Conservation (phyloP, 2,329 filamentous ascomycete species). For the Gaeumannomyces sp. region DNA sequence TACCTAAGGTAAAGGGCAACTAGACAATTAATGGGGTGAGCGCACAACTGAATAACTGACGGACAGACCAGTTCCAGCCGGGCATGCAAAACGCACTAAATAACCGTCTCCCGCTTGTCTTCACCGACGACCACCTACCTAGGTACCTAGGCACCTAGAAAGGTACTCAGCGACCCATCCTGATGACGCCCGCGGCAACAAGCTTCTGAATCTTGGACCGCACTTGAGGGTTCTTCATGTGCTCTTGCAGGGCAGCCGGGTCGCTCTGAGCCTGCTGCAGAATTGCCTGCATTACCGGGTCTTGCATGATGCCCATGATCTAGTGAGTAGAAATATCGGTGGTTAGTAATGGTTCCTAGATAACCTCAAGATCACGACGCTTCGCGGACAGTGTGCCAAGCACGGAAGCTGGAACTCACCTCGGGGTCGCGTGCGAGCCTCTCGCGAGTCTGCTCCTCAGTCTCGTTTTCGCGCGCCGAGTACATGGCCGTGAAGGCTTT, state of each 20-base stretch:
- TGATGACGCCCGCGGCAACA: constrained; percentile 86
- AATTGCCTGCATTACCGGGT: constrained; percentile 96
- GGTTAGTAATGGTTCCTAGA: constrained; percentile 21
- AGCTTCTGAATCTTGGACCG: constrained; percentile 89
- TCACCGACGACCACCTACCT: background rate
- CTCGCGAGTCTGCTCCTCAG: constrained; percentile 90
- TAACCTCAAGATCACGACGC: background rate
- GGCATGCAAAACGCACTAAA: background rate
- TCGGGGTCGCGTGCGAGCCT: constrained; percentile 86
- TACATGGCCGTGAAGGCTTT: constrained; percentile 92
- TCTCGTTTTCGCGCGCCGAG: constrained; percentile 84
- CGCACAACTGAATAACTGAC: background rate
- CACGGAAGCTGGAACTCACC: constrained; percentile 44
- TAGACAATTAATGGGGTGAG: background rate
- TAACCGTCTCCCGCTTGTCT: background rate
- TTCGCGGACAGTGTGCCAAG: no score
- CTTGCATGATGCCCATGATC: constrained; percentile 88
- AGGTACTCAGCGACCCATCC: constrained; percentile 36
- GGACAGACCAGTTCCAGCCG: background rate
- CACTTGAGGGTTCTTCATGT: constrained; percentile 90
- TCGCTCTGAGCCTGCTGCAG: constrained; percentile 94
- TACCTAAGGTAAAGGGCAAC: background rate
- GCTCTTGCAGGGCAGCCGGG: constrained; percentile 86
- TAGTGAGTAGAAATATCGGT: constrained; percentile 17
- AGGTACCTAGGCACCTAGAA: background rate